Evolutionary conservation across 148 eudicot species (phyloP), one percentile per base, ranked within the genome.

Genomic region (Amaranthus hypochondriacus): DNA sequence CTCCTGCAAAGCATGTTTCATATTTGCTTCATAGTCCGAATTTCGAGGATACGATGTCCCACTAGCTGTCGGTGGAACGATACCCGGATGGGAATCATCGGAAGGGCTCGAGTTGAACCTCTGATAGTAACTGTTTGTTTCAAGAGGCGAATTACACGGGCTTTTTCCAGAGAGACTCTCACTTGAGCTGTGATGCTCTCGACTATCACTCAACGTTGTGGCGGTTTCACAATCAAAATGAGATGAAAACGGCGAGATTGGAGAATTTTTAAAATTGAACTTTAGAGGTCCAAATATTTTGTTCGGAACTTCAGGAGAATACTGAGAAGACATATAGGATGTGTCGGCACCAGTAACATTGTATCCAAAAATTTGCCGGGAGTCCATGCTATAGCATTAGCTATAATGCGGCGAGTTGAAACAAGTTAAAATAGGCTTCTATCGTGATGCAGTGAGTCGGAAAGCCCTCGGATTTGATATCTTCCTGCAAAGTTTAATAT

Each of bases 241-340:
- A 60, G 80, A 72, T 2, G 85, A 83, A 76, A 93, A 89, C 43
- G 97, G 89, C 4, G 93, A 90, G 76, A 75, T 84, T 2, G 97
- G 96, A 3, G 97, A 92, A 71, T 83, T 82, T 78, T 80, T 75
- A n/a, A 77, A 51, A 62, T 72, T 78, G 51, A 83, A 79, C 74
- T 90, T 89, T 72, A 83, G 55, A 6, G 90, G 77, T 57, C 73
- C 88, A 14, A 81, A 72, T 21, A 85, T 72, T 10, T 76, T 62
- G 10, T 81, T 76, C 9, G 87, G 87, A 44, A 86, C n/a, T 39
- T 87, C 77, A 28, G 89, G 81, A 64, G 83, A 68, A 13, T 82
- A 69, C 52, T 81, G 80, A 56, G 86, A 57, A 58, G 89, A 62
- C 48, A 86, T 73, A 74, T 83, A 83, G 57, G 92, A 62, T 58